A percentile compares a stretch with the other conserved stretches of the same genome.
These are phyloP conservation scores for Clarireedia hainanense DNA, from an alignment of 2,329 filamentous ascomycete species.

Conservation along the genomic window DNA sequence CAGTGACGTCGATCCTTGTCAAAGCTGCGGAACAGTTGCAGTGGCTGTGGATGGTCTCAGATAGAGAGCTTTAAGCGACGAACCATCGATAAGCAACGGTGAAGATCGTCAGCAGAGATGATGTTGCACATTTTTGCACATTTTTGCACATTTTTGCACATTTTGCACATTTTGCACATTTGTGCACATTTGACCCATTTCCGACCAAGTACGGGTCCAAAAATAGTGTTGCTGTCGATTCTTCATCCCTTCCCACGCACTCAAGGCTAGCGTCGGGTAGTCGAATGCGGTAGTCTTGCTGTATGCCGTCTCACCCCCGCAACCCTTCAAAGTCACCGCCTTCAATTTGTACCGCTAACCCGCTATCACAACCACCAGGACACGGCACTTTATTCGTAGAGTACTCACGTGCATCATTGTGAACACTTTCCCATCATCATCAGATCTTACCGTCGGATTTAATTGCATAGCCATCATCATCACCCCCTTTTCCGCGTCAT, in stretches of 20 bases:
- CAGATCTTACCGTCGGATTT: not conserved
- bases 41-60: too few relatives aligned
- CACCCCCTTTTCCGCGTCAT: not conserved
- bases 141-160: not conserved
- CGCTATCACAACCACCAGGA: too few relatives aligned
- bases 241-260: too few relatives aligned
- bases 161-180: too few relatives aligned
- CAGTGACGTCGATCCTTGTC: slow-evolving; percentile 8
- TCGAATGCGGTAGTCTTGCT: not conserved
- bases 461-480: not conserved
- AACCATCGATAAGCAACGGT: not conserved
- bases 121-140: not conserved
- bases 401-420: not conserved
- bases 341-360: too few relatives aligned
- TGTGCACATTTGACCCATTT: too few relatives aligned
- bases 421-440: not conserved
- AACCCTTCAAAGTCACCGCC: not conserved
- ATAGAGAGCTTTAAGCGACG: not conserved
- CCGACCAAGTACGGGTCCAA: too few relatives aligned
- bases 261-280: not conserved
- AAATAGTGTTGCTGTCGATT: too few relatives aligned
- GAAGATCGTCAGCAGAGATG: not conserved
- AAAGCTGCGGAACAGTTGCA: not conserved
- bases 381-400: too few relatives aligned
- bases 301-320: not conserved